Conservation (phyloP, 2,329 filamentous ascomycete species). For the Graphilbum ipis-grandicollis region DNA sequence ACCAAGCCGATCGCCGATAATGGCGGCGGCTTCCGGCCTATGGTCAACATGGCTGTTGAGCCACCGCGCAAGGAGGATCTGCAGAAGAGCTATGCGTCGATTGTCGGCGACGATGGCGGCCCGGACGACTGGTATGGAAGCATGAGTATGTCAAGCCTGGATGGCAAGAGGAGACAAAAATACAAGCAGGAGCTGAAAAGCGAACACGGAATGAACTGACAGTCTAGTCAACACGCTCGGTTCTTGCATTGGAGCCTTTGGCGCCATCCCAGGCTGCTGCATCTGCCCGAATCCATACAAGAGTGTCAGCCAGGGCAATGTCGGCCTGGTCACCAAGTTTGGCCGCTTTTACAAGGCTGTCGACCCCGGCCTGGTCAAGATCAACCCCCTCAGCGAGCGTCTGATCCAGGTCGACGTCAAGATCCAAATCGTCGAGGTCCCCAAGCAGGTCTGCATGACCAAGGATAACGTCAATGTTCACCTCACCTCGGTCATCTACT, state of each 20-base stretch:
- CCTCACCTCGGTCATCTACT: conserved; percentile 96
- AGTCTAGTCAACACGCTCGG: conserved; percentile 38
- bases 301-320: conserved; percentile 78
- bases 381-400: conserved; percentile 86
- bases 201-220: too few species aligned
- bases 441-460: conserved; percentile 95
- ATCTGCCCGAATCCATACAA: conserved; percentile 93
- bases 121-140: conserved; percentile 76
- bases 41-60: conserved; percentile 50
- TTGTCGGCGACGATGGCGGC: conserved; percentile 46
- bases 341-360: conserved; percentile 89
- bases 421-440: conserved; percentile 96
- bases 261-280: conserved; percentile 82
- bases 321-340: conserved; percentile 90
- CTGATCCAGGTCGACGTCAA: conserved; percentile 93
- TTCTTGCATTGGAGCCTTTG: conserved; percentile 54
- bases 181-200: too few species aligned
- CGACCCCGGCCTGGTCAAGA: conserved; percentile 89
- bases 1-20: conserved; percentile 1
- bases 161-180: too few species aligned
- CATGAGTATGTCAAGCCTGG: conserved; percentile 65
- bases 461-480: conserved; percentile 96
- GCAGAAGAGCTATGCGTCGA: conserved; percentile 59
- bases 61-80: conserved; percentile 71
- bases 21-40: conserved; percentile 25